Base-by-base conservation (phyloP, 495 filamentous ascomycete species). In the Durotheca rogersii region DNA sequence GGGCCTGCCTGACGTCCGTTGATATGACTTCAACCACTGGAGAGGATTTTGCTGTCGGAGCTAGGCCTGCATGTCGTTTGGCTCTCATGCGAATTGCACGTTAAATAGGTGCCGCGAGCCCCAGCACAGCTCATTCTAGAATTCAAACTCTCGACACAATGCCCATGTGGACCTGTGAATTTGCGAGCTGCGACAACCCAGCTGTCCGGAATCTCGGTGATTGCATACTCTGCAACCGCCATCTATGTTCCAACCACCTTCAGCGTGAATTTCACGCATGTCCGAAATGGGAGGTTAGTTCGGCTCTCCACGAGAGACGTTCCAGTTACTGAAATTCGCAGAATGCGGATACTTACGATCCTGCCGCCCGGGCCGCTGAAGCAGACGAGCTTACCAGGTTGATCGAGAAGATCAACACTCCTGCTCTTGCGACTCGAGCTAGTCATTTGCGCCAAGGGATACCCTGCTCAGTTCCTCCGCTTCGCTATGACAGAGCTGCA, bases 261-360 rank as follows among this genome's bases (percentile, higher is more conserved):
- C 37, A 39, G 17, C 25, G 43, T 14, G 25, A 41, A 27, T 61
- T 60, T 36, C 69, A 70, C 41, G 62, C 30, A 7, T 72, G 67
- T 37, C 66, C 66, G 15, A 62, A 51, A 42, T 70, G 66, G 69
- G 60, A 72, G 64, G 66, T 69, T 16, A 52, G 58, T 60, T 10
- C 15, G 17, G 21, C 14, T 41, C n/a, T 41, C 17, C 33, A 36
- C 12, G 33, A 19, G 32, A 58, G n/a, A n/a, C 6, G 3, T 20
- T 39, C 7, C 30, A n/a, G 7, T n/a, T 34, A 33, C 14, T 27
- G 9, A 42, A 11, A 10, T 18, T 11, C 41, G 32, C 30, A 72
- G 67, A 62, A 72, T 25, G 62, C 48, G 23, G 33, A 51, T 33
- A 6, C n/a, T n/a, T 69, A 67, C 19, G 36, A 58, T 41, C 45